Evolutionary conservation across 176 grass and related monocot species (phyloP).

Genomic region (Cocos nucifera): DNA sequence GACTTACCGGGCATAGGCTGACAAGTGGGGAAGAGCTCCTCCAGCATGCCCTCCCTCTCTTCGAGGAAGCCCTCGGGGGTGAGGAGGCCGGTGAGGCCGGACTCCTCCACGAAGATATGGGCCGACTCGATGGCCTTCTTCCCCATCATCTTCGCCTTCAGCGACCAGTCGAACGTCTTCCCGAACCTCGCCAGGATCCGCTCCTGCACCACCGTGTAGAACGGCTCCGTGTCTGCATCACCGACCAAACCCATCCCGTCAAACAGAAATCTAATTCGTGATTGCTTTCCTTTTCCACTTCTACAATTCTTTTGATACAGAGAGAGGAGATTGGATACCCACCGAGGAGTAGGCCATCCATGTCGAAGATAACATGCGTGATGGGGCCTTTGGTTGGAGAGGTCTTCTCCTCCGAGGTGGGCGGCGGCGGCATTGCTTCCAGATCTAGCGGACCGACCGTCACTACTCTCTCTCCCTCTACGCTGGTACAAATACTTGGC

Average conservation of each 20-base stretch:
- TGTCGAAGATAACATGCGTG: constrained; percentile 90
- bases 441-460: too few relatives aligned
- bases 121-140: constrained; percentile 76
- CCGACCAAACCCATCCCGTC: too few relatives aligned
- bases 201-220: constrained; percentile 93
- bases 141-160: constrained; percentile 98
- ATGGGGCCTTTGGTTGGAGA: constrained; percentile 9
- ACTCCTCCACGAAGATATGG: constrained; percentile 65
- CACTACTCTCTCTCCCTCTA: too few relatives aligned
- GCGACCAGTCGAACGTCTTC: constrained; percentile 89
- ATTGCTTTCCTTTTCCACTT: too few relatives aligned
- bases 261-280: too few relatives aligned
- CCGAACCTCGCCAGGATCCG: constrained; percentile 77
- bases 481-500: too few relatives aligned
- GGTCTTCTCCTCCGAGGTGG: too few relatives aligned
- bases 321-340: neutral
- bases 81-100: constrained; percentile 52
- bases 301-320: too few relatives aligned
- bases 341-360: constrained; percentile 89
- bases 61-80: constrained; percentile 69
- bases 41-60: constrained; percentile 81
- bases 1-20: constrained; percentile 51
- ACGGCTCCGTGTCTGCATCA: constrained; percentile 69
- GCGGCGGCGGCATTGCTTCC: too few relatives aligned
- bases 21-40: constrained; percentile 74